A percentile compares a stretch with the other conserved stretches of the same genome.
These are phyloP conservation scores for Ilyonectria mors-panacis DNA, from an alignment of 2,329 filamentous ascomycete genomes.

Conservation along the genomic window DNA sequence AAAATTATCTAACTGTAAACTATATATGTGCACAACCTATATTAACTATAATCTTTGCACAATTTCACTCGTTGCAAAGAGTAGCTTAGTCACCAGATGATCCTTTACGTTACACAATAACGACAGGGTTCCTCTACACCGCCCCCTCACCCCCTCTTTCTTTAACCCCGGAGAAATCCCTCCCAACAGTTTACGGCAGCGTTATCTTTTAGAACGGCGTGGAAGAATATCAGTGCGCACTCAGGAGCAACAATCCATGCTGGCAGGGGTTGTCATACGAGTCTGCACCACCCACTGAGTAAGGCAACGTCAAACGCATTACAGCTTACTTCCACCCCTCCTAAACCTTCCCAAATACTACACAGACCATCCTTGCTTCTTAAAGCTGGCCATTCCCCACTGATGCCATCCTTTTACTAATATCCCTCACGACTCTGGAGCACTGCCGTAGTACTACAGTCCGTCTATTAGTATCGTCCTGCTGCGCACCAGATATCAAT, in stretches of 20 bases:
- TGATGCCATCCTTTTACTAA: not conserved
- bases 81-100: not conserved
- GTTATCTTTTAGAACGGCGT: not conserved
- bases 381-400: constrained; percentile 1
- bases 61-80: constrained; percentile 29
- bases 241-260: not conserved
- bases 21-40: too few relatives aligned
- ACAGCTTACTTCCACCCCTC: not conserved
- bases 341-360: not conserved
- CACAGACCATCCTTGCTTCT: not conserved
- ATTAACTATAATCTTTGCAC: too few relatives aligned
- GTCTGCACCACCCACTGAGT: not conserved
- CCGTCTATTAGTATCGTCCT: not conserved
- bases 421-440: not conserved
- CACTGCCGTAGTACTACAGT: not conserved
- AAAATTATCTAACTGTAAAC: too few relatives aligned
- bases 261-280: constrained; percentile 31
- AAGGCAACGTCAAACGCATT: not conserved
- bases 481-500: not conserved
- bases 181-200: not conserved
- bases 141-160: not conserved
- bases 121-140: not conserved
- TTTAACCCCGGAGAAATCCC: not conserved
- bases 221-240: not conserved
- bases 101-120: not conserved